These are phyloP conservation scores for Ogataea nonfermentans DNA, from an alignment of 805 yeast species.

Conservation along the genomic window DNA sequence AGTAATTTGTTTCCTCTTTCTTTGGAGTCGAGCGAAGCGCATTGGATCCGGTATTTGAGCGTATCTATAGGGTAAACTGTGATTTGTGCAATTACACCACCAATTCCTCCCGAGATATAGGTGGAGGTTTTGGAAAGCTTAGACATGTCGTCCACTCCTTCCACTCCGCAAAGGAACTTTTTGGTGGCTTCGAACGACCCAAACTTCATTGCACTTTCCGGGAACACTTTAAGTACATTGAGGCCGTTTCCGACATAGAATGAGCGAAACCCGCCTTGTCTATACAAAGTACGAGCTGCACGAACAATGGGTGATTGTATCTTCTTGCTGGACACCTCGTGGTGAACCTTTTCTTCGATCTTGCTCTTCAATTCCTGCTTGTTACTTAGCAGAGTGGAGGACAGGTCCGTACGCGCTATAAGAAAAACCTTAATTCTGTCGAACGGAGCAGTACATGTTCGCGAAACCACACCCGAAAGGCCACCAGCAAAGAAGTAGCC, in stretches of 20 bases:
- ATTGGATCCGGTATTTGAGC: conserved; percentile 86
- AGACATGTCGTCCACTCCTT: conserved; percentile 69
- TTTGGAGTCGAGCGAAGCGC: conserved; percentile 72
- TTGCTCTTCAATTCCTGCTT: conserved; percentile 38
- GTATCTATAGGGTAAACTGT: conserved; percentile 96
- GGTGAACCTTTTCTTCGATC: conserved; percentile 41
- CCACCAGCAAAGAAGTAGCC: conserved; percentile 97
- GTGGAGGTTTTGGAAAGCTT: conserved; percentile 75
- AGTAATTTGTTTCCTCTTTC: conserved; percentile 62
- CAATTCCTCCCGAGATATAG: conserved; percentile 91
- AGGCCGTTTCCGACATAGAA: conserved; percentile 96
- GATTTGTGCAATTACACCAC: conserved; percentile 91
- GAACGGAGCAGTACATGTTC: conserved; percentile 96
- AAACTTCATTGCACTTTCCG: conserved; percentile 96
- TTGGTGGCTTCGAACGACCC: conserved; percentile 93
- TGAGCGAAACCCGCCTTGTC: conserved; percentile 82
- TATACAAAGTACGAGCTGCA: conserved; percentile 78
- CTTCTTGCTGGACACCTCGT: conserved; percentile 39
- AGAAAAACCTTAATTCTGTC: conserved; percentile 92
- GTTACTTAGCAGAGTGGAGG: conserved; percentile 65
- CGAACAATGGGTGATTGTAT: conserved; percentile 73
- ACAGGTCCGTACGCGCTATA: conserved; percentile 83
- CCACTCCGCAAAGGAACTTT: conserved; percentile 64
- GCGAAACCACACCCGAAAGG: conserved; percentile 88
- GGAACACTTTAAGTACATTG: conserved; percentile 90